Evolutionary conservation across 2,329 filamentous ascomycete genomes (phyloP), one percentile per base, ranked within the genome.

Genomic region (Fusarium sp.): DNA sequence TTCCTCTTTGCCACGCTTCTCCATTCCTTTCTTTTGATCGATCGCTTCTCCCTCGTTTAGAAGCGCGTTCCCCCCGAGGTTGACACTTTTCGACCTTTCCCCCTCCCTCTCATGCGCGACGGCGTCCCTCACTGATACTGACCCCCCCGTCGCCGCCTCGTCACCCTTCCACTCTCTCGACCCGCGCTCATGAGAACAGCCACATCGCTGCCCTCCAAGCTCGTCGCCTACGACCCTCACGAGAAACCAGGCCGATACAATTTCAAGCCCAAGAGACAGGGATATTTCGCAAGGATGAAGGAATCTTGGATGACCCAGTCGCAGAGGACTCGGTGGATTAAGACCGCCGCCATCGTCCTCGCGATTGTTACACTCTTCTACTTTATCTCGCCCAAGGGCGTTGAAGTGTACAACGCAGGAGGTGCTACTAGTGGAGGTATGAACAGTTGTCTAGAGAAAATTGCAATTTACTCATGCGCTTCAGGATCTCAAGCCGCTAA

Each of bases 231-330:
- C 87, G 90, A 92, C 80, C 90, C 89, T 72, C 84, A 90, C 89
- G 90, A 92, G 83, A 92, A 92, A 80, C 87, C 88, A 78, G 89
- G 86, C 79, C 88, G 90, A 79, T 92, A 92, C 84, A 84, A 84
- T 77, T 76, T 81, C 73, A 82, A 85, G 77, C 83, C 85, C 75
- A 84, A 84, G 80, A 83, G 86, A 76, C 80, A 82, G 78, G 84
- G 84, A 78, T 82, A 87, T 68, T 82, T 90, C 81, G 85, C 86
- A 82, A 89, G 85, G 76, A 83, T 90, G 85, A 89, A 89, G 82
- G 85, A 87, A 80, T 85, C 86, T 80, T 88, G 86, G 82, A 90
- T 90, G 86, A 88, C 90, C 72, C 90, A 92, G 84, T 87, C 89
- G 80, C 90, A 92, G 85, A 88, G 87, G 82, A 86, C 89, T 74